Conservation (phyloP, 345 rosid genomes). For the Murraya koenigii region DNA sequence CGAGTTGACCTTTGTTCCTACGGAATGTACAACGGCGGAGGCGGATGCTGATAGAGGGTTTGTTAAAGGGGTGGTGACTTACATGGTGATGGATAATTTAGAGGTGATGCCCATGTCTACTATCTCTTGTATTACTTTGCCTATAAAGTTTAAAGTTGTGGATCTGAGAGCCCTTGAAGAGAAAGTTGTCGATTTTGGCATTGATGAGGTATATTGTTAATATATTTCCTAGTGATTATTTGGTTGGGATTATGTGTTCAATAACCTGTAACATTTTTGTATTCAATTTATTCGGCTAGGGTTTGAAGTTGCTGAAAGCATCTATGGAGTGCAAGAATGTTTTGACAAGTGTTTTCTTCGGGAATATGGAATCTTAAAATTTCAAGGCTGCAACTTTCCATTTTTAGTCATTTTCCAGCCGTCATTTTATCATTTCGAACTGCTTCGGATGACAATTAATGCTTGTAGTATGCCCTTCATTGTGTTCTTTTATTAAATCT, state of each 20-base stretch:
- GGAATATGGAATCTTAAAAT: not conserved
- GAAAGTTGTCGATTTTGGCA: constrained; percentile 4
- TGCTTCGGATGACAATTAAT: not conserved
- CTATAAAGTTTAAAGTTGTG: constrained; percentile 17
- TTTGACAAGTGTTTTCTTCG: not conserved
- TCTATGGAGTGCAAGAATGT: not conserved
- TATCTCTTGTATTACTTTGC: constrained; percentile 1
- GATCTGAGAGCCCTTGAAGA: constrained; percentile 15
- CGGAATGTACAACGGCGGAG: not conserved
- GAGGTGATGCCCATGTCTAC: not conserved
- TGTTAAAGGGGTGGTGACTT: constrained; percentile 10
- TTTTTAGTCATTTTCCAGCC: not conserved
- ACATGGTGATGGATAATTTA: too few relatives aligned
- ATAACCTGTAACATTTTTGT: not conserved
- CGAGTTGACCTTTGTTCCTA: not conserved
- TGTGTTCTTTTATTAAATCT: not conserved
- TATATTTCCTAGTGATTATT: not conserved
- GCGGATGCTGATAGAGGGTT: not conserved
- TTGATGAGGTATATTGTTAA: constrained; percentile 14
- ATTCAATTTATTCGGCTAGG: not conserved
- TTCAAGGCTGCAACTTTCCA: not conserved
- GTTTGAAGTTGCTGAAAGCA: constrained; percentile 6
- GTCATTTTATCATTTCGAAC: not conserved
- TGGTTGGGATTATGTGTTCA: not conserved
- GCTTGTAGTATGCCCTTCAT: not conserved